Evolutionary conservation across 2,329 filamentous ascomycete species (phyloP), one percentile per base, ranked within the genome.

Genomic region (Claviceps cyperi): DNA sequence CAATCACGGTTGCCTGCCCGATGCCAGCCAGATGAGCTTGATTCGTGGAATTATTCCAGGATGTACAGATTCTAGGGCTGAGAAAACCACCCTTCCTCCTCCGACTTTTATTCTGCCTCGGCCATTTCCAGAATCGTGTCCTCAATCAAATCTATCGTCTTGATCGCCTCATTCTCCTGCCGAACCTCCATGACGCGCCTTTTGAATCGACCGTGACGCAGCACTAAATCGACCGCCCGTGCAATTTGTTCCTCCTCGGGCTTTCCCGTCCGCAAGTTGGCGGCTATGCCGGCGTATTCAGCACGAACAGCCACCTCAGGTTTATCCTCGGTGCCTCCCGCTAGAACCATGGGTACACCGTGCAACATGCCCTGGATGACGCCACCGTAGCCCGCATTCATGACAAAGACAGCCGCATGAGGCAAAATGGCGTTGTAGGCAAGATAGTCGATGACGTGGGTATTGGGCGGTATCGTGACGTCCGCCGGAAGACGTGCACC

Each of bases 331-430:
- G 59, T 63, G 17, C 59, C 57, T 1, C 73, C 72, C 0, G 69
- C 66, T 22, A 75, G 58, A 2, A 76, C 67, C 57, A 75, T 65
- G 1, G 73, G 72, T 19, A 74, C 67, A 0, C 70, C 70, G 50
- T 70, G 66, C 32, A 65, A 62, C 2, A 74, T 58, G 2, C 65
- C 66, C 50, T 75, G 70, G 21, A 67, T 63, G 46, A 74, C 65
- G 1, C 69, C 70, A 4, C 72, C 70, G 50, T 72, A 76, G 3
- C 73, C 72, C 11, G 66, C 73, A 46, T 75, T 76, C 11, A 65
- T 66, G 15, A 76, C 62, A 28, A 75, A 71, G 0, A 72, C 63
- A 40, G 67, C 70, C 35, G 63, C 62, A 56, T 73, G 53, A 1
- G 67, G 66, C 1, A 77, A 60, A 1, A 75, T 51, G 0, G 64